These are phyloP conservation scores for Falciphora oryzae DNA, from an alignment of 2,329 filamentous ascomycete genomes.

Conservation along the genomic window DNA sequence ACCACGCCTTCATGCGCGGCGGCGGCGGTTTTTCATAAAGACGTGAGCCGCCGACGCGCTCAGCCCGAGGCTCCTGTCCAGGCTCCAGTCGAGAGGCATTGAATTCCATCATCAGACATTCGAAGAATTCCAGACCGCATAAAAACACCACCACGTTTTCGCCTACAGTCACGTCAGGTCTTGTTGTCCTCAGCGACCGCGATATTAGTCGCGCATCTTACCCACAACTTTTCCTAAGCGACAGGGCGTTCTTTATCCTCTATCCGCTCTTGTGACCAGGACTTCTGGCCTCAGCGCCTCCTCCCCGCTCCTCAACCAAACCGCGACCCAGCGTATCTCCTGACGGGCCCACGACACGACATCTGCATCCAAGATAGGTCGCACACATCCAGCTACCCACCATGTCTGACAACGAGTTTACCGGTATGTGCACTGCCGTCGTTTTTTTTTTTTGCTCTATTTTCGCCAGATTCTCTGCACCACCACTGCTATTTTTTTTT, in stretches of 20 bases:
- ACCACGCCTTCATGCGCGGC: not conserved
- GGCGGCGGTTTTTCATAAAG: not conserved
- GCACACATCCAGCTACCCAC: conserved; percentile 14
- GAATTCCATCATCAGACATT: not conserved
- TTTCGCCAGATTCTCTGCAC: conserved; percentile 28
- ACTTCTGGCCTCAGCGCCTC: not conserved
- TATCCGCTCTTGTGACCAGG: not conserved
- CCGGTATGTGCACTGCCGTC: conserved; percentile 45
- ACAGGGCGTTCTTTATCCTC: not conserved
- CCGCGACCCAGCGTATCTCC: not conserved
- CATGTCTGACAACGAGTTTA: conserved; percentile 64
- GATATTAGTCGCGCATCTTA: not conserved
- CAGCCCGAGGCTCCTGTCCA: not conserved
- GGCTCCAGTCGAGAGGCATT: not conserved
- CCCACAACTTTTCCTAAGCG: not conserved
- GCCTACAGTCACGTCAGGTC: not conserved
- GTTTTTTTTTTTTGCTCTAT: conserved; percentile 17
- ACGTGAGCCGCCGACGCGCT: not conserved
- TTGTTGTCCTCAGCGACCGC: not conserved
- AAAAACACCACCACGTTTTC: not conserved
- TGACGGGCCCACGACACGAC: not conserved
- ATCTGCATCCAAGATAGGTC: not conserved
- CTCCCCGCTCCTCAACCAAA: not conserved
- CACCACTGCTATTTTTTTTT: not conserved
- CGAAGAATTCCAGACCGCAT: not conserved